These are phyloP conservation scores for Lyophyllum decastes DNA, from an alignment of 768 basidiomycete genomes.

Conservation along the genomic window DNA sequence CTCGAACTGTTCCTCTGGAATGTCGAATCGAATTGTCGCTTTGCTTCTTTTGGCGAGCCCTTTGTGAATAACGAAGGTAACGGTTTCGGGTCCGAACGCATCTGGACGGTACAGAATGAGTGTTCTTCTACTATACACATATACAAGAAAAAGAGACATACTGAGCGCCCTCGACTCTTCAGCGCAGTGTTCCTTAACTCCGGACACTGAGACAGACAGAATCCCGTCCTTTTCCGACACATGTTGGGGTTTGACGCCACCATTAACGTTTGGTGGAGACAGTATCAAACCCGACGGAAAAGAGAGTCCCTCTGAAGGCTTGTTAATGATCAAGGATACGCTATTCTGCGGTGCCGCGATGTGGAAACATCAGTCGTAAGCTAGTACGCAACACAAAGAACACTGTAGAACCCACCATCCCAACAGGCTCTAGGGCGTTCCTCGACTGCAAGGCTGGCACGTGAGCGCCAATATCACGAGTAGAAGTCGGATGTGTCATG, in stretches of 20 bases:
- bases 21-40: conserved; percentile 22
- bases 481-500: background rate
- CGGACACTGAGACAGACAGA: background rate
- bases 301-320: background rate
- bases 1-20: conserved; percentile 24
- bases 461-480: no score
- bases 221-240: background rate
- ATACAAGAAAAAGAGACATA: conserved; percentile 1
- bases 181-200: background rate
- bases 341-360: background rate
- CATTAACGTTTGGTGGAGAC: background rate
- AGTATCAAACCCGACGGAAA: background rate
- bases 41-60: conserved; percentile 12
- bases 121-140: background rate
- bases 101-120: conserved; percentile 10
- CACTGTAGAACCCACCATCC: background rate
- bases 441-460: background rate
- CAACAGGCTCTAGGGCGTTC: background rate
- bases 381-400: background rate
- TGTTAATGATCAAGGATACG: background rate
- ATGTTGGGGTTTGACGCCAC: background rate
- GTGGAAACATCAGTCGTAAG: no score
- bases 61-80: conserved; percentile 11
- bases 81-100: conserved; percentile 20
- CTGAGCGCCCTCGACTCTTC: conserved; percentile 3